Evolutionary conservation across 2,329 filamentous ascomycete species (phyloP).

Genomic region (Alternaria sp.): DNA sequence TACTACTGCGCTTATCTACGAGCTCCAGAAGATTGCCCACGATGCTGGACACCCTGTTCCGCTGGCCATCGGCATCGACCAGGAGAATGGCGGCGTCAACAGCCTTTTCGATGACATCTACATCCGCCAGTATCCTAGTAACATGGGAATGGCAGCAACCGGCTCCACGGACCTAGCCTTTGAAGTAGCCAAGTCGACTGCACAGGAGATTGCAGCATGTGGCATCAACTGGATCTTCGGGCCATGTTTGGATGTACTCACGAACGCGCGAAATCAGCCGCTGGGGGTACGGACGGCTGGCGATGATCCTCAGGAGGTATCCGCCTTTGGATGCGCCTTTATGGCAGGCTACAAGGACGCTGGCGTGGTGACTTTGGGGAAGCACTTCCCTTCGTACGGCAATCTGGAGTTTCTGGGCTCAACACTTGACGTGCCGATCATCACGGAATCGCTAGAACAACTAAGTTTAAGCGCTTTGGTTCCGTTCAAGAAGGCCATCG

Average conservation of each 20-base stretch:
- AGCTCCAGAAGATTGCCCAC: conserved; percentile 90
- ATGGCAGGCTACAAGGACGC: conserved; percentile 94
- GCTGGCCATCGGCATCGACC: conserved; percentile 87
- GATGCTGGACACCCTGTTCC: conserved; percentile 89
- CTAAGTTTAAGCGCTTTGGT: conserved; percentile 89
- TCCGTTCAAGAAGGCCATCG: conserved; percentile 89
- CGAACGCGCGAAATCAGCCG: conserved; percentile 89
- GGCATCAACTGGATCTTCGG: conserved; percentile 96
- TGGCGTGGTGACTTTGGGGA: conserved; percentile 86
- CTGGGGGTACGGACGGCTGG: conserved; percentile 87
- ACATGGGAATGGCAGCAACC: conserved; percentile 95
- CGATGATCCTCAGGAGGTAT: conserved; percentile 94
- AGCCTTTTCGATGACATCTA: conserved; percentile 95
- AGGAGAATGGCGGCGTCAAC: conserved; percentile 98
- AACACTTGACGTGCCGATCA: conserved; percentile 89
- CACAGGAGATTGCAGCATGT: conserved; percentile 88
- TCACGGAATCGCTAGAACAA: conserved; percentile 92
- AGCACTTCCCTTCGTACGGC: conserved; percentile 96
- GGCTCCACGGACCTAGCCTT: conserved; percentile 85
- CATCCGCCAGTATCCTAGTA: conserved; percentile 94
- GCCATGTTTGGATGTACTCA: conserved; percentile 90
- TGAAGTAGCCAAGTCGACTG: conserved; percentile 89
- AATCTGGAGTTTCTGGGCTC: conserved; percentile 93
- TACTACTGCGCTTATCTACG: conserved; percentile 84
- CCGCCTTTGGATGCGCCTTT: conserved; percentile 86